A percentile compares a stretch with the other conserved stretches of the same genome.
phyloP scores from a whole-genome alignment of 306 rosid genomes.

The Prosopis cineraria region DNA sequence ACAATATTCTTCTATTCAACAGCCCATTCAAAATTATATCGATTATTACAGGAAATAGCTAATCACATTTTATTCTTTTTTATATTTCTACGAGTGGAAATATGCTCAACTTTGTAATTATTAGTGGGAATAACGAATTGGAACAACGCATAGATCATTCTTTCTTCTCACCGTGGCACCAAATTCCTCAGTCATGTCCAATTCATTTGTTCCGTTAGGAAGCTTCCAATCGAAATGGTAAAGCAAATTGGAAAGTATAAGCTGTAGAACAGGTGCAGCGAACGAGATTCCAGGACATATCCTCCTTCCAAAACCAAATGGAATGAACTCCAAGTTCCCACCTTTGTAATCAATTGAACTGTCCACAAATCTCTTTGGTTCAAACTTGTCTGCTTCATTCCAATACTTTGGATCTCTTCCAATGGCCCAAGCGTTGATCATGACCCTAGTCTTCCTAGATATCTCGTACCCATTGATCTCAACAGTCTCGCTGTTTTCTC shows the following conservation, averaged over 20 bases:
- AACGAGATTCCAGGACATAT: neutral
- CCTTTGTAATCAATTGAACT: neutral
- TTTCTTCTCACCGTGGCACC: constrained; percentile 20
- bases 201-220: neutral
- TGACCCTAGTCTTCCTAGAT: neutral
- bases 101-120: neutral
- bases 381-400: neutral
- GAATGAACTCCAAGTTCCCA: neutral
- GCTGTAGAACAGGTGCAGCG: neutral
- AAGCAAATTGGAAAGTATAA: neutral
- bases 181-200: neutral
- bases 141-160: neutral
- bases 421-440: neutral
- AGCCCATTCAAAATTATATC: no score
- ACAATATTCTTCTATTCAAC: no score
- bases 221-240: neutral
- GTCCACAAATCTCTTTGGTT: neutral
- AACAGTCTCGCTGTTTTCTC: neutral
- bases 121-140: neutral
- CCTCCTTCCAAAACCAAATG: constrained; percentile 5
- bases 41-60: no score
- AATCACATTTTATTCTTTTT: no score
- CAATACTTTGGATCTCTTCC: neutral
- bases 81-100: no score
- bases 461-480: neutral